A percentile compares a stretch with the other conserved stretches of the same genome.
Conservation (phyloP, 768 basidiomycete genomes). For the Hortiboletus flavorubellus region DNA sequence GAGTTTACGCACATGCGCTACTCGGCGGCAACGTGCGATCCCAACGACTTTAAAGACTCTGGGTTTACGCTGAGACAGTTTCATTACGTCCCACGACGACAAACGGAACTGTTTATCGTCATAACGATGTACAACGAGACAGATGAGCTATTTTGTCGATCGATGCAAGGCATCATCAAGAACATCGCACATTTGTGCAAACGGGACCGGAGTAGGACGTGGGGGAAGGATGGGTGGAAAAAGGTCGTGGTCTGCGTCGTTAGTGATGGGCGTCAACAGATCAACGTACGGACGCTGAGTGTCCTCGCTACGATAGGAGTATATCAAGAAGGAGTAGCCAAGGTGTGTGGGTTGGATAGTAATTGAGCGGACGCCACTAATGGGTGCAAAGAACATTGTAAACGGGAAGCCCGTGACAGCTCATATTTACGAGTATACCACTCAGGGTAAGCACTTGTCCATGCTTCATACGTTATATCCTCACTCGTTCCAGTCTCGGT, state of each 20-base stretch:
- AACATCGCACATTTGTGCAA: conserved; percentile 88
- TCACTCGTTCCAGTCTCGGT: conserved; percentile 42
- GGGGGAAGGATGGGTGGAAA: conserved; percentile 98
- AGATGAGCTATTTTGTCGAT: conserved; percentile 85
- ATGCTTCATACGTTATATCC: background rate
- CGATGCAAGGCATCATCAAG: conserved; percentile 96
- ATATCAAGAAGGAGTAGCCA: conserved; percentile 93
- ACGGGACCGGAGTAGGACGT: conserved; percentile 84
- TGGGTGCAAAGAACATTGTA: conserved; percentile 54
- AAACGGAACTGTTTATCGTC: conserved; percentile 94
- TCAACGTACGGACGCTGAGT: conserved; percentile 77
- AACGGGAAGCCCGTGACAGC: conserved; percentile 81
- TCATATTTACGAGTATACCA: conserved; percentile 93
- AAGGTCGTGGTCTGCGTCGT: conserved; percentile 95
- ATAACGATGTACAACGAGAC: conserved; percentile 99
- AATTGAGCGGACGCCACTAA: conserved; percentile 1
- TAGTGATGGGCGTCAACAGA: conserved; percentile 80
- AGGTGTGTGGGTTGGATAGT: conserved; percentile 41
- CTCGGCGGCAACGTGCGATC: conserved; percentile 93
- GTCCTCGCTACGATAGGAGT: conserved; percentile 92
- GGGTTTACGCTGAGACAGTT: conserved; percentile 87
- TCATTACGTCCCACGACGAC: conserved; percentile 86
- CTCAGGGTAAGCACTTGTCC: conserved; percentile 56
- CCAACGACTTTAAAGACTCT: conserved; percentile 80
- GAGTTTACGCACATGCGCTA: conserved; percentile 98